Conservation (phyloP, 2,329 filamentous ascomycete species). For the Colletotrichum kahawae region DNA sequence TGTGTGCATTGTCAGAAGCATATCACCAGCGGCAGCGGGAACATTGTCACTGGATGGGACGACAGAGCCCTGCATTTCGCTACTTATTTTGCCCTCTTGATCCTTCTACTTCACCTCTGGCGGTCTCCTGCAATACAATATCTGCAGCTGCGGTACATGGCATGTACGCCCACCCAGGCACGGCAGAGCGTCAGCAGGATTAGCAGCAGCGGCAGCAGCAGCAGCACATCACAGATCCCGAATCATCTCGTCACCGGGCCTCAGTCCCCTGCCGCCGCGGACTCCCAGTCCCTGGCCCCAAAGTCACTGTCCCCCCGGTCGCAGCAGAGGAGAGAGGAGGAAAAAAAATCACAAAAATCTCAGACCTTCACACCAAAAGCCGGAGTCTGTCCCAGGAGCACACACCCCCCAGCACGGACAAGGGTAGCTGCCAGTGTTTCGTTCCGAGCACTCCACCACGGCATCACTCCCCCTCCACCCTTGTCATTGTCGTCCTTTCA, state of each 20-base stretch:
- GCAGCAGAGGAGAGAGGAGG: not conserved
- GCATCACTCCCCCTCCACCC: slow-evolving; percentile 11
- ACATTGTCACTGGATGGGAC: slow-evolving; percentile 3
- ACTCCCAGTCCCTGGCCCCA: slow-evolving; percentile 8
- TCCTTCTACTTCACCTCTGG: not conserved
- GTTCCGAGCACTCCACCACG: slow-evolving; percentile 21
- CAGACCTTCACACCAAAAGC: not conserved
- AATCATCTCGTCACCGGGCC: slow-evolving; percentile 18
- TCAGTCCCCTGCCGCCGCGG: slow-evolving; percentile 16
- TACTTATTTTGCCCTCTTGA: not conserved
- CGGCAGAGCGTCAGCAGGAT: slow-evolving; percentile 3
- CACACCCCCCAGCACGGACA: slow-evolving; percentile 21
- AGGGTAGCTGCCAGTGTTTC: slow-evolving; percentile 24
- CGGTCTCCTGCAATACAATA: not conserved
- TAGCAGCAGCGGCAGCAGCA: not conserved
- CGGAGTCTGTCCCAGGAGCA: slow-evolving; percentile 13
- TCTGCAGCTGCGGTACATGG: not conserved
- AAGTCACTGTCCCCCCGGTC: not conserved
- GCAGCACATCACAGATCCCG: slow-evolving; percentile 10
- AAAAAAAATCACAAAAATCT: not conserved
- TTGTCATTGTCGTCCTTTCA: slow-evolving; percentile 5
- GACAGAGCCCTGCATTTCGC: slow-evolving; percentile 11
- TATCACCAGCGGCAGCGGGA: slow-evolving; percentile 5
- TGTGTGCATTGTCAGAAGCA: slow-evolving; percentile 15
- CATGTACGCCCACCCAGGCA: not conserved